Evolutionary conservation across 768 basidiomycete genomes (phyloP).

Genomic region (Hypsizygus marmoreus): DNA sequence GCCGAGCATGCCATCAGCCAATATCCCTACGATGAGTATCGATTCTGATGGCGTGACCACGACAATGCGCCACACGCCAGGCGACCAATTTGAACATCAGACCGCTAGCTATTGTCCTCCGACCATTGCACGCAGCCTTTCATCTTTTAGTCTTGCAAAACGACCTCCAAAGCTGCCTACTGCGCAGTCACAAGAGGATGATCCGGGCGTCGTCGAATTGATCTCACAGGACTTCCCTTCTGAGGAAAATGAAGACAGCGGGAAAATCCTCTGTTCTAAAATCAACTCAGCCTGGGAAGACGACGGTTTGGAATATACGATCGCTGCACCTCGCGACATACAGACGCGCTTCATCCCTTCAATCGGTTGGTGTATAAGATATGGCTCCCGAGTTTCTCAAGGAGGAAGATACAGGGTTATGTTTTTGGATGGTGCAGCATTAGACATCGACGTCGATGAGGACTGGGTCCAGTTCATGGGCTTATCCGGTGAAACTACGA

Average conservation of each 20-base stretch:
- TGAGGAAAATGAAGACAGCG: background rate
- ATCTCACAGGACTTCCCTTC: background rate
- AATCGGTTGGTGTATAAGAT: constrained; percentile 46
- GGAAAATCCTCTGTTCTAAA: constrained; percentile 1
- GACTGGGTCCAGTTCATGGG: constrained; percentile 38
- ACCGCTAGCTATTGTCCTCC: background rate
- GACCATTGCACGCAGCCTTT: constrained; percentile 8
- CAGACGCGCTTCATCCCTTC: constrained; percentile 42
- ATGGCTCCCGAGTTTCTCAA: constrained; percentile 36
- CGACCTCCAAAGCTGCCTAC: constrained; percentile 15
- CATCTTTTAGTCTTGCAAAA: constrained; percentile 12
- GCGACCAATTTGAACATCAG: background rate
- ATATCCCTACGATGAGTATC: background rate
- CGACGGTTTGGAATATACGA: constrained; percentile 16
- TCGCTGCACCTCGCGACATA: constrained; percentile 10
- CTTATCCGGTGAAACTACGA: constrained; percentile 25
- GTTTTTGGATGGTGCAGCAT: constrained; percentile 41
- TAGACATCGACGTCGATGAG: constrained; percentile 46
- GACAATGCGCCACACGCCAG: background rate
- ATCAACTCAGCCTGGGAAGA: constrained; percentile 16
- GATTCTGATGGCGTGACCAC: background rate
- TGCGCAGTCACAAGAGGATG: no score
- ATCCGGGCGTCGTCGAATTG: background rate
- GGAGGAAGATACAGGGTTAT: constrained; percentile 45
- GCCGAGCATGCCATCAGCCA: background rate